Percentiles rank a stretch among this genome's conserved stretches.
These are phyloP conservation scores for Mycosphaerella sp. DNA, from an alignment of 2,329 filamentous ascomycete species.

Conservation along the genomic window DNA sequence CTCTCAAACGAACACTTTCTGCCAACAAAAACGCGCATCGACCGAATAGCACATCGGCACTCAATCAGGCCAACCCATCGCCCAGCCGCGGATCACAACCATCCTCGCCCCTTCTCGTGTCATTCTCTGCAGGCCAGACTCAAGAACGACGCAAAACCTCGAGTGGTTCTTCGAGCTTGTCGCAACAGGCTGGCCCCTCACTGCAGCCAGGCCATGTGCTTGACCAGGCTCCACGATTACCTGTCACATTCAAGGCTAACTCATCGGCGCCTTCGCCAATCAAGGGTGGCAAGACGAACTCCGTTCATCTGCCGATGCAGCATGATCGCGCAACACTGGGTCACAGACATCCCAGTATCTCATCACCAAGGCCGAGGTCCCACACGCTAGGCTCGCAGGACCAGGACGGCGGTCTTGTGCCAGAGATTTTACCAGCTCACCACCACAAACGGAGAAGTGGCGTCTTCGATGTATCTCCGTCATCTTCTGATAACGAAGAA, in stretches of 20 bases:
- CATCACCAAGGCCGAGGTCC: slow-evolving; percentile 67
- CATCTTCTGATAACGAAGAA: slow-evolving; percentile 94
- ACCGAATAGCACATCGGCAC: slow-evolving; percentile 76
- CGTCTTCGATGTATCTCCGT: slow-evolving; percentile 92
- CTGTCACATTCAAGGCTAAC: slow-evolving; percentile 45
- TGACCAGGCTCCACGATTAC: slow-evolving; percentile 58
- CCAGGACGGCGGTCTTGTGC: slow-evolving; percentile 67
- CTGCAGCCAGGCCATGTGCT: slow-evolving; percentile 65
- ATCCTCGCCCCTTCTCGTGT: slow-evolving; percentile 88
- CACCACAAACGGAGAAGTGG: slow-evolving; percentile 91
- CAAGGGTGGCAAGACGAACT: slow-evolving; percentile 42
- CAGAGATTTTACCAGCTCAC: slow-evolving; percentile 51
- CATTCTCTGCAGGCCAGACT: slow-evolving; percentile 80
- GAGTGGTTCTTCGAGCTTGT: slow-evolving; percentile 76
- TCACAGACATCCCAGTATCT: slow-evolving; percentile 30
- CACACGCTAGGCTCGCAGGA: slow-evolving; percentile 84
- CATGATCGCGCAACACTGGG: slow-evolving; percentile 31
- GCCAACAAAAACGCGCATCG: slow-evolving; percentile 67
- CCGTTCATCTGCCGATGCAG: slow-evolving; percentile 46
- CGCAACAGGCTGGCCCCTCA: slow-evolving; percentile 65
- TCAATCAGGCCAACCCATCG: slow-evolving; percentile 75
- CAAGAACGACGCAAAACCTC: slow-evolving; percentile 86
- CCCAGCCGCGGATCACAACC: slow-evolving; percentile 78
- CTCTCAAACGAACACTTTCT: slow-evolving; percentile 74
- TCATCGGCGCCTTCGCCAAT: slow-evolving; percentile 51